Evolutionary conservation across 108 stramenopile genomes (phyloP), one percentile per base, ranked within the genome.

Genomic region (Skeletonema costatum): DNA sequence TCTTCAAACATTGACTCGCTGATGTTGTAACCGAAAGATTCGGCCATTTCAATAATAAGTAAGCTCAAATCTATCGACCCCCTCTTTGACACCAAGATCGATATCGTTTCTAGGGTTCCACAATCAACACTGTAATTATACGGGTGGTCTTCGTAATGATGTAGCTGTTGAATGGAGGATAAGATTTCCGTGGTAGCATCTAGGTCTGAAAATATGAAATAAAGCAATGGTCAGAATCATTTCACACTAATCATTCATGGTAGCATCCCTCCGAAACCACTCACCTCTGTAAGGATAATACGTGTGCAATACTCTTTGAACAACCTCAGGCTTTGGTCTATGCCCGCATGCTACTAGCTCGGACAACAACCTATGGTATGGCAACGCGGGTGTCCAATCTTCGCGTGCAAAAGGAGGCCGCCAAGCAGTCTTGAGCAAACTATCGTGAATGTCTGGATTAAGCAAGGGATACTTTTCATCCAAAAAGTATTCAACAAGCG

Each of bases 1-100:
- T 88, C 88, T 70, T 93, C 90, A 80, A 86, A 93, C 60, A 91
- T 82, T 13, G 76, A 30, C 53, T 86, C 85, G 0, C 87, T 89
- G 30, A 90, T 89, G 14, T 71, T 30, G 64, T 86, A 83, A 7
- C 74, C 70, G 44, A 82, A 87, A n/a, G 71, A 25, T 16, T 91
- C 89, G 33, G 90, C 61, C 11, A 90, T 29, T 39, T 93, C 90
- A 90, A 89, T 89, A 10, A 89, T 68, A 48, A 90, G 82, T 50
- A 87, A 36, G 16, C 73, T 85, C 19, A 89, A 71, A 6, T 91
- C 82, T 16, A 68, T 12, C 64, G 69, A 60, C 13, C 78, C 77
- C 8, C 59, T 41, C 19, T 74, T 70, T 6, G 89, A 72, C n/a
- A 89, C 88, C 44, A 73, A 73, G 19, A 77, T 59, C 21, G 87